Percentiles rank a stretch among this genome's conserved stretches.
phyloP scores from a whole-genome alignment of 306 rosid species.

The Alnus rubra region DNA sequence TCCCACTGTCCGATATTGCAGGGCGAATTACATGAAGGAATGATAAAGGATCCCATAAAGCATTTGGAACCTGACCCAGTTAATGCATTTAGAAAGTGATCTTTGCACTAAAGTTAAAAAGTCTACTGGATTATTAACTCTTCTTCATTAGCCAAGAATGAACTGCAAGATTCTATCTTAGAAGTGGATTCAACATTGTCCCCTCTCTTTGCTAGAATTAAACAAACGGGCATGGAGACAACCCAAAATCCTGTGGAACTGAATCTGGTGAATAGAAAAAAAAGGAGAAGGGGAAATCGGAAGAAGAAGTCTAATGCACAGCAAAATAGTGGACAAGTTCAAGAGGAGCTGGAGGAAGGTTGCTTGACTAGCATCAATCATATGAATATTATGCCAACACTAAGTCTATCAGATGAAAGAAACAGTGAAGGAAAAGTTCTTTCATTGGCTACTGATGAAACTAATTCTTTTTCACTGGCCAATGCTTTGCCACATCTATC shows the following conservation, averaged over 20 bases:
- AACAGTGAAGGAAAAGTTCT: constrained; percentile 8
- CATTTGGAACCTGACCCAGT: constrained; percentile 6
- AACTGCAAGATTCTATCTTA: constrained; percentile 22
- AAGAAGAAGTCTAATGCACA: constrained; percentile 21
- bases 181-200: constrained; percentile 12
- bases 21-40: constrained; percentile 25
- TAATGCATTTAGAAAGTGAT: constrained; percentile 3
- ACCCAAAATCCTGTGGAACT: constrained; percentile 6
- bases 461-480: background rate
- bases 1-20: constrained; percentile 9
- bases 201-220: constrained; percentile 19
- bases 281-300: constrained; percentile 24
- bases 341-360: constrained; percentile 28
- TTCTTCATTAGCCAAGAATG: constrained; percentile 26
- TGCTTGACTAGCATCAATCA: constrained; percentile 17
- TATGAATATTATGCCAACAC: constrained; percentile 19
- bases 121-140: constrained; percentile 20
- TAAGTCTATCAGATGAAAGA: constrained; percentile 21
- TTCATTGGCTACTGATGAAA: constrained; percentile 12
- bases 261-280: constrained; percentile 20
- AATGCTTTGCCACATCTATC: background rate
- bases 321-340: constrained; percentile 19
- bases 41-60: constrained; percentile 23
- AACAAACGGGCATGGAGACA: constrained; percentile 19
- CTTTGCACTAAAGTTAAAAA: constrained; percentile 15